Base-by-base conservation (phyloP, 495 filamentous ascomycete species). In the Antarctomyces pellizariae region DNA sequence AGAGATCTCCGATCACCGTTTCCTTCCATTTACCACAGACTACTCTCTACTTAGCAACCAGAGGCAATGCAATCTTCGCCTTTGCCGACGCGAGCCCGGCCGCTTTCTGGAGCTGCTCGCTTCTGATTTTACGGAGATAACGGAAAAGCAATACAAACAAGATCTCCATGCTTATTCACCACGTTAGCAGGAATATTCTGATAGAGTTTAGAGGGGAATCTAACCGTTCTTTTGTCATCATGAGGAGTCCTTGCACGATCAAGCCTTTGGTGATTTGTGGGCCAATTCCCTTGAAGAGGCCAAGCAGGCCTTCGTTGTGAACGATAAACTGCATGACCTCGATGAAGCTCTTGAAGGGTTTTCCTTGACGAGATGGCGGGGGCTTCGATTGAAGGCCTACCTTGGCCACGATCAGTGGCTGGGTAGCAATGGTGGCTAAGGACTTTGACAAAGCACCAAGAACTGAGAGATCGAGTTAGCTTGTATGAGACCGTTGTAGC, bases 161-260 rank as follows among this genome's bases (percentile, higher is more conserved):
- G 26, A 97, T 57, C 50, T 95, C 86, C 57, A 95, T 75, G 31
- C 83, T 89, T 37, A 5, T 26, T 20, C 14, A 22, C 21, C 18
- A 32, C 32, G 36, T 43, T 29, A 53, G 45, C 23, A 20, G 3
- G 1, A 29, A 16, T 20, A 13, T 26, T 33, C 7, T 8, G 17
- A 26, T n/a, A 6, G 13, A 33, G 1, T 9, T 27, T 18, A 18
- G 15, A 18, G n/a, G n/a, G 16, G 3, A 11, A 16, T 48, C 66
- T 34, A 62, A 89, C 80, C 80, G 66, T 50, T 99, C 89, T 55
- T 99, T 99, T 3, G 78, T 90, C 86, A 95, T 99, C 86, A 99
- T 99, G 13, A 99, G 54, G 25, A 95, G 55, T 28, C 86, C 86
- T 43, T 99, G 86, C 3, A 99, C 86, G 24, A 95, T 39, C 23